Evolutionary conservation across 2,329 filamentous ascomycete genomes (phyloP), one percentile per base, ranked within the genome.

Genomic region (Lachnellula willkommii): DNA sequence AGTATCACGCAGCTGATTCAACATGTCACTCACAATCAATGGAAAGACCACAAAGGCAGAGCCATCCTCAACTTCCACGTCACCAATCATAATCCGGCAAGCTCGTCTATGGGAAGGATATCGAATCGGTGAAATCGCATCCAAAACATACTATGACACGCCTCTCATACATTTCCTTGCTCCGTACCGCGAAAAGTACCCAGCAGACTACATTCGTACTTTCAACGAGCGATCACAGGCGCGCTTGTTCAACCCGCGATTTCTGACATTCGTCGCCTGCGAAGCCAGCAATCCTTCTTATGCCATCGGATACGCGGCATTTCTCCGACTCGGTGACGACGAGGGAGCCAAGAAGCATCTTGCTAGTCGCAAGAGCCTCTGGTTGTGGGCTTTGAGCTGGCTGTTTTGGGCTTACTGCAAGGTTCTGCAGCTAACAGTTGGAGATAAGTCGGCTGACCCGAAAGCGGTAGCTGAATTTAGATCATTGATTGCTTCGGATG

Each of bases 311-410:
- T 62, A 65, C 48, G 59, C 56, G 28, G 57, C 60, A 28, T 65
- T 63, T 28, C 14, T 50, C 7, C 52, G 66, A 2, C 20, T 63
- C 0, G 65, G 66, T 1, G 54, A 62, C 9, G 65, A 67, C 43
- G 57, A 53, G 8, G 63, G 54, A 3, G 64, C 63, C 5, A 28
- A 49, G 39, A 50, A 24, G 37, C 53, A 58, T 14, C 58, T 60
- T 7, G 42, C 15, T 12, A 60, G 51, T 6, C 24, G 47, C 20
- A 47, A 52, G 43, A 58, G 55, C 9, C 15, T 54, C 4, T 50
- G 42, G 20, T 15, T 61, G 32, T 55, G 46, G 53, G 5, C 17
- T 32, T n/a, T 15, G 20, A 48, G 20, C 15, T 57, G 39, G 45
- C 47, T 26, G 12, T 56, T 20, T 45, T 59, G 20, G 39, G 47